Conservation (phyloP, 306 rosid genomes). For the Quercus mongolica region DNA sequence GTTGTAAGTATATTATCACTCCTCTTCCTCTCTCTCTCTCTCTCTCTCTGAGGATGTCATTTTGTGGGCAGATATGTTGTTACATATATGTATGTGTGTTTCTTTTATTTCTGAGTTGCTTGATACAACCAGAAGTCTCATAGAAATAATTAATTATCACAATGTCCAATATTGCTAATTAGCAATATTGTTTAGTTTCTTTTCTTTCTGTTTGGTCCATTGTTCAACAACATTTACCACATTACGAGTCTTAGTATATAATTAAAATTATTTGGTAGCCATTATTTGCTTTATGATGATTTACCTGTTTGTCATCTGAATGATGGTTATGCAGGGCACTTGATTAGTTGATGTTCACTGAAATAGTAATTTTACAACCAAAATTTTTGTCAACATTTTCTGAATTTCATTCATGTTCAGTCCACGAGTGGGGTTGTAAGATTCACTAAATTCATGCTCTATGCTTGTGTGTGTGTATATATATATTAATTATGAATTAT, state of each 20-base stretch:
- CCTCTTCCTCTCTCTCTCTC: background rate
- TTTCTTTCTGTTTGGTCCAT: background rate
- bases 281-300: background rate
- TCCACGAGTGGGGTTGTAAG: background rate
- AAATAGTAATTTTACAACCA: background rate
- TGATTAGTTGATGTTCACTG: background rate
- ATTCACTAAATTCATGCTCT: background rate
- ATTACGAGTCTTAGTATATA: background rate
- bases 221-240: background rate
- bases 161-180: background rate
- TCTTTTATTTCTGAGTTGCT: background rate
- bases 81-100: background rate
- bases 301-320: background rate
- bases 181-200: background rate
- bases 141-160: background rate
- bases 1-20: slow-evolving; percentile 49
- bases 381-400: background rate
- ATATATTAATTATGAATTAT: background rate
- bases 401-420: background rate
- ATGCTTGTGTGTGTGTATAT: background rate
- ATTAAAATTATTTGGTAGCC: background rate
- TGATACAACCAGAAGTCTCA: background rate
- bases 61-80: background rate
- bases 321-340: background rate
- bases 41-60: background rate